Conservation (phyloP, 1,284 basidiomycete genomes). For the Amylostereum areolatum region DNA sequence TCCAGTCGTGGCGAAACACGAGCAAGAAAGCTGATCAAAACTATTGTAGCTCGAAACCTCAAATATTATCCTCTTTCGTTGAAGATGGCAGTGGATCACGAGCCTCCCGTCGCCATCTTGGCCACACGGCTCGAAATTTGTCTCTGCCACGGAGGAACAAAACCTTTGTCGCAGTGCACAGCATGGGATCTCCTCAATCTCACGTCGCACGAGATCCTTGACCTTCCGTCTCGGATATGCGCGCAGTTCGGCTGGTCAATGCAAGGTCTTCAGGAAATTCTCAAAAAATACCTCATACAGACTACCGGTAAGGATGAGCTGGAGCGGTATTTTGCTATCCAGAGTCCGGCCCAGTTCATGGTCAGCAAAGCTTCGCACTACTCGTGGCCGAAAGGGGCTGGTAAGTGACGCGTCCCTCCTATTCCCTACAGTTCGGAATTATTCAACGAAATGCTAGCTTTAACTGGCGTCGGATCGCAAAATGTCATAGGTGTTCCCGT, state of each 20-base stretch:
- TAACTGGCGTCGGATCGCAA: slow-evolving; percentile 36
- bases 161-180: slow-evolving; percentile 19
- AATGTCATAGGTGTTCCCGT: slow-evolving; percentile 31
- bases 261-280: slow-evolving; percentile 23
- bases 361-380: slow-evolving; percentile 34
- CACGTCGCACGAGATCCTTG: slow-evolving; percentile 18
- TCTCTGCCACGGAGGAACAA: slow-evolving; percentile 16
- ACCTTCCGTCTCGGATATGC: slow-evolving; percentile 22
- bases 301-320: slow-evolving; percentile 29
- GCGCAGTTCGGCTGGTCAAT: slow-evolving; percentile 25
- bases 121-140: slow-evolving; percentile 22
- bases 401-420: slow-evolving; percentile 17
- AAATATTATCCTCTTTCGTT: slow-evolving; percentile 36
- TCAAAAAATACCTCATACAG: slow-evolving; percentile 29
- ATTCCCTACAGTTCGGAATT: too few species aligned
- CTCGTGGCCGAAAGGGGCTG: slow-evolving; percentile 44
- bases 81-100: slow-evolving; percentile 22
- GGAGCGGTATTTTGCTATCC: slow-evolving; percentile 21
- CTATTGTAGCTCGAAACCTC: slow-evolving; percentile 26
- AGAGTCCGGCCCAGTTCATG: slow-evolving; percentile 17
- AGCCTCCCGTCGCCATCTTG: slow-evolving; percentile 22
- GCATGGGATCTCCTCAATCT: slow-evolving; percentile 31
- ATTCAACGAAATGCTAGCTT: slow-evolving; percentile 19
- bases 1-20: background rate
- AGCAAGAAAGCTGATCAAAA: background rate